phyloP scores from a whole-genome alignment of 257 asterid genomes.

The Gentiana straminea region DNA sequence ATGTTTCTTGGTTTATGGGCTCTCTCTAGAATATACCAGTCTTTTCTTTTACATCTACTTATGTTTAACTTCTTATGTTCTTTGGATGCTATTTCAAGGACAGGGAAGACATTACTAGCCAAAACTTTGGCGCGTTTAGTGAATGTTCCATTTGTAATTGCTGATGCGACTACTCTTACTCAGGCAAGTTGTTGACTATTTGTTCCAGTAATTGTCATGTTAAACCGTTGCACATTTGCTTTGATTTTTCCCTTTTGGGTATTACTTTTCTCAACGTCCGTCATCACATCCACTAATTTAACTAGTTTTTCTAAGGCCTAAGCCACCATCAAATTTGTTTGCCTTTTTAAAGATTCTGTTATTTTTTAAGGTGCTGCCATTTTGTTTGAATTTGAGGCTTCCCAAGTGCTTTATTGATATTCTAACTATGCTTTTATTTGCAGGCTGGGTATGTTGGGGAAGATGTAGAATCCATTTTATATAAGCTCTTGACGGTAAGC shows the following conservation, averaged over 20 bases:
- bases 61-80: constrained; percentile 46
- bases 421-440: constrained; percentile 7
- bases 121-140: constrained; percentile 96
- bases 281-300: too few relatives aligned
- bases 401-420: too few relatives aligned
- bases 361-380: too few relatives aligned
- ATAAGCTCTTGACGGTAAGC: constrained; percentile 82
- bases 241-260: neutral
- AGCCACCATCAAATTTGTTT: too few relatives aligned
- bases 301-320: too few relatives aligned
- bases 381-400: too few relatives aligned
- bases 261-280: too few relatives aligned
- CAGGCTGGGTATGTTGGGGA: constrained; percentile 99
- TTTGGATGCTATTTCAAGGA: constrained; percentile 59
- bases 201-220: neutral
- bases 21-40: too few relatives aligned
- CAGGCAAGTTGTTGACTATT: constrained; percentile 50
- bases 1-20: neutral
- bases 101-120: constrained; percentile 99
- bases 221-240: neutral
- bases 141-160: constrained; percentile 94
- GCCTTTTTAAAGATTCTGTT: too few relatives aligned
- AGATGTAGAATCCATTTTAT: constrained; percentile 95
- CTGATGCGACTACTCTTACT: constrained; percentile 98
- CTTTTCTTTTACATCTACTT: constrained; percentile 14